Percentiles rank a stretch among this genome's conserved stretches.
Conservation (phyloP, 345 rosid genomes). For the Sonneratia alba region DNA sequence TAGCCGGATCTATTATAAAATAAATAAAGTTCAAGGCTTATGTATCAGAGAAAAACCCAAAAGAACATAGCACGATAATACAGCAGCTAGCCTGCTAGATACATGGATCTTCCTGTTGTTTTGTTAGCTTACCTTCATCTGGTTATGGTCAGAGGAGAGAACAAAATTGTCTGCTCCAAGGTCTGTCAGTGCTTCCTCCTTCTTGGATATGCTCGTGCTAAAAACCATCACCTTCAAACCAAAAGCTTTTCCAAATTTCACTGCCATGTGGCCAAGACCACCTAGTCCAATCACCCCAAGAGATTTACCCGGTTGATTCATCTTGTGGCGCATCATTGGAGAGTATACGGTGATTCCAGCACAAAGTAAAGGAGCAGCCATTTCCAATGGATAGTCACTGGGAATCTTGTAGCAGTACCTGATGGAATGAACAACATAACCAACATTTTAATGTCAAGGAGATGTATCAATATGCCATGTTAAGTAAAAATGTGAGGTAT, state of each 20-base stretch:
- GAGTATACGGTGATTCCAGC: slow-evolving; percentile 84
- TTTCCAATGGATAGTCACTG: slow-evolving; percentile 55
- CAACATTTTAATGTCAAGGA: neutral
- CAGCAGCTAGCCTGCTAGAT: neutral
- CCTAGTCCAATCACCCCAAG: slow-evolving; percentile 87
- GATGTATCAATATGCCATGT: neutral
- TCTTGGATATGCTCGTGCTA: slow-evolving; percentile 77
- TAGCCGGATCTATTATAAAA: neutral
- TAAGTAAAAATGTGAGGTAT: neutral
- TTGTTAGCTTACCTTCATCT: slow-evolving; percentile 55
- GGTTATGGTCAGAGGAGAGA: slow-evolving; percentile 61
- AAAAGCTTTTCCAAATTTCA: slow-evolving; percentile 90
- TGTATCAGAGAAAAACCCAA: neutral
- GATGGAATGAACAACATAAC: slow-evolving; percentile 7
- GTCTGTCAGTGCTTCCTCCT: slow-evolving; percentile 63
- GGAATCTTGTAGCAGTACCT: slow-evolving; percentile 88
- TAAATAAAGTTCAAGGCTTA: neutral
- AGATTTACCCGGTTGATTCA: slow-evolving; percentile 84
- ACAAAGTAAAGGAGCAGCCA: slow-evolving; percentile 82
- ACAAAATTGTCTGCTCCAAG: slow-evolving; percentile 69
- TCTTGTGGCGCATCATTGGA: slow-evolving; percentile 75
- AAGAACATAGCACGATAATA: neutral
- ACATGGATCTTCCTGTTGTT: neutral
- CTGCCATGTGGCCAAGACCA: slow-evolving; percentile 98
- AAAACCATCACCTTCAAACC: slow-evolving; percentile 73